phyloP scores from a whole-genome alignment of 2,329 filamentous ascomycete genomes.

The Stemphylium lycopersici region DNA sequence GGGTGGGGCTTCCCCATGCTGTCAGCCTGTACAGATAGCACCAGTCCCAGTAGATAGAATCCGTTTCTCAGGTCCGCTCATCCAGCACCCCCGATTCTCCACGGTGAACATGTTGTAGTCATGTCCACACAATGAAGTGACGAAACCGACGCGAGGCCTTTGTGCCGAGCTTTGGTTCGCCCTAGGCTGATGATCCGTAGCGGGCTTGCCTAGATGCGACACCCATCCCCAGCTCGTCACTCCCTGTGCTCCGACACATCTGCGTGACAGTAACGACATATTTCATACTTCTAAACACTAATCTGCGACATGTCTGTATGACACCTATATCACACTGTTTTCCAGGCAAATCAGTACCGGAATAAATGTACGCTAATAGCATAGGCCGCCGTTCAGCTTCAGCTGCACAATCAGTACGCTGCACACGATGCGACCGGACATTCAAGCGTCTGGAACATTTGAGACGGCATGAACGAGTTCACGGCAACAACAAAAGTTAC shows the following conservation, averaged over 20 bases:
- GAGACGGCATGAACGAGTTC: slow-evolving; percentile 13
- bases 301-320: too few species aligned
- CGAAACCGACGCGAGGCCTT: background rate
- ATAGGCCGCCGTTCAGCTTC: background rate
- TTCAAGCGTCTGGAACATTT: slow-evolving; percentile 16
- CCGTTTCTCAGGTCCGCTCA: too few species aligned
- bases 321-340: too few species aligned
- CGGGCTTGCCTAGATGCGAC: background rate
- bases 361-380: background rate
- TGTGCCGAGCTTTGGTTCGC: background rate
- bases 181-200: background rate
- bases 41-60: too few species aligned
- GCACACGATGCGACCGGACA: slow-evolving; percentile 10
- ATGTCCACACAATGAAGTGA: background rate
- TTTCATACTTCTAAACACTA: background rate
- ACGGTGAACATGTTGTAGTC: too few species aligned
- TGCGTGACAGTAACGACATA: background rate
- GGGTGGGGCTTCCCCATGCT: too few species aligned
- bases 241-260: background rate
- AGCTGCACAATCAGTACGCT: slow-evolving; percentile 3
- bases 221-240: background rate
- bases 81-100: too few species aligned
- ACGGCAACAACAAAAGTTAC: slow-evolving; percentile 5
- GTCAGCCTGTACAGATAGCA: too few species aligned
- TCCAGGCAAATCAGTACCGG: too few species aligned